A percentile compares a stretch with the other conserved stretches of the same genome.
Evolutionary conservation across 1,284 basidiomycete genomes (phyloP).

Genomic region (Sanguinoderma infundibulare): DNA sequence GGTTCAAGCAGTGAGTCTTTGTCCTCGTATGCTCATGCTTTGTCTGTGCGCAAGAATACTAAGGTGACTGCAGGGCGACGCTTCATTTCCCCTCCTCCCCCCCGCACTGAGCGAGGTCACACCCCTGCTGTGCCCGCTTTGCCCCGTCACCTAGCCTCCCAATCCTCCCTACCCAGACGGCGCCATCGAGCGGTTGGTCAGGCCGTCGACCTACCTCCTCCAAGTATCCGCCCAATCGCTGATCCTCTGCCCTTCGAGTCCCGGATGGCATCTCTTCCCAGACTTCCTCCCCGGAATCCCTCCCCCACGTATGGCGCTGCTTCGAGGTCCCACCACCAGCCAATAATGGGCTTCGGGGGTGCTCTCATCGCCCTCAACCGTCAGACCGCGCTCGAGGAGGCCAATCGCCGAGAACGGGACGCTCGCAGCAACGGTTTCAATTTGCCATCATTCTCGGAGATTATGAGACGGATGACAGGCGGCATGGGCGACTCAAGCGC

Average conservation of each 20-base stretch:
- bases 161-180: slow-evolving; percentile 28
- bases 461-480: slow-evolving; percentile 13
- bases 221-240: slow-evolving; percentile 43
- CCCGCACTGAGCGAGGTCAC: slow-evolving; percentile 30
- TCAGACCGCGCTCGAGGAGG: slow-evolving; percentile 30
- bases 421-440: slow-evolving; percentile 9
- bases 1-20: slow-evolving; percentile 29
- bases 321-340: slow-evolving; percentile 57
- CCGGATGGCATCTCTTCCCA: slow-evolving; percentile 27
- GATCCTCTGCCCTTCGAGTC: slow-evolving; percentile 52
- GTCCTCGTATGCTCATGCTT: not conserved
- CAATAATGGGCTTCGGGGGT: slow-evolving; percentile 70
- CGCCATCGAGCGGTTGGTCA: slow-evolving; percentile 3
- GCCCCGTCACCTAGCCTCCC: slow-evolving; percentile 36
- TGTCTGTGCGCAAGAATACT: not conserved
- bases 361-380: slow-evolving; percentile 54
- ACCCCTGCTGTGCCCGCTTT: slow-evolving; percentile 43
- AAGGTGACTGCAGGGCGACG: slow-evolving; percentile 23
- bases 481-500: not conserved
- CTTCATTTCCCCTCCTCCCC: slow-evolving; percentile 51
- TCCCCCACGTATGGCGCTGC: slow-evolving; percentile 36
- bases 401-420: slow-evolving; percentile 18
- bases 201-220: slow-evolving; percentile 20
- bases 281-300: slow-evolving; percentile 25
- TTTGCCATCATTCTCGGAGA: slow-evolving; percentile 18